Percentiles rank a stretch among this genome's conserved stretches.
These are phyloP conservation scores for Detonula confervacea DNA, from an alignment of 352 stramenopile genomes.

Conservation along the genomic window DNA sequence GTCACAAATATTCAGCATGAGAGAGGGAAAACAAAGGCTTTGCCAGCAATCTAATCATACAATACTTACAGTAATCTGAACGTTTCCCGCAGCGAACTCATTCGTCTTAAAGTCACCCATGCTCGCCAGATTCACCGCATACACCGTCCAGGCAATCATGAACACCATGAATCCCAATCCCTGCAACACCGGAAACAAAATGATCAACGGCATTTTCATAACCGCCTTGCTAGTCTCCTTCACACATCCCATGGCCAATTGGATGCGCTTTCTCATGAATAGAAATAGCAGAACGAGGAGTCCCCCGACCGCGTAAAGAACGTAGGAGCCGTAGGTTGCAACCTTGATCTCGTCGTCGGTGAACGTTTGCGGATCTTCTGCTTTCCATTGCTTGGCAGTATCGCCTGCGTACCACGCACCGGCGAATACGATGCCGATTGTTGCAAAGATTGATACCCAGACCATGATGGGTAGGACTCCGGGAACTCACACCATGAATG, in stretches of 20 bases:
- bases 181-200: constrained; percentile 86
- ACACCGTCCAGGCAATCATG: constrained; percentile 83
- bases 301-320: constrained; percentile 63
- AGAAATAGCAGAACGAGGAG: constrained; percentile 79
- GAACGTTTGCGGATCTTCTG: constrained; percentile 50
- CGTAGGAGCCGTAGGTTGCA: constrained; percentile 55
- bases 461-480: constrained; percentile 82
- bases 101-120: no score
- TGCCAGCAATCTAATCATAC: no score
- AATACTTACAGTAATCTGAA: no score
- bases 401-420: constrained; percentile 64
- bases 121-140: constrained; percentile 82
- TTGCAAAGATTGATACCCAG: constrained; percentile 78
- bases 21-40: no score
- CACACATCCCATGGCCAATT: constrained; percentile 85
- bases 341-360: constrained; percentile 42
- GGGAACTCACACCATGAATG: constrained; percentile 83
- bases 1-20: no score
- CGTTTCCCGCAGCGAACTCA: no score
- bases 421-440: constrained; percentile 69
- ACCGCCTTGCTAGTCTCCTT: constrained; percentile 80
- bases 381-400: constrained; percentile 50
- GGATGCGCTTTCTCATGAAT: constrained; percentile 81
- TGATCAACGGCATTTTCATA: constrained; percentile 77
- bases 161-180: constrained; percentile 63